Base-by-base conservation (phyloP, 371 early-diverging fungal species). In the Sporodiniella umbellata region DNA sequence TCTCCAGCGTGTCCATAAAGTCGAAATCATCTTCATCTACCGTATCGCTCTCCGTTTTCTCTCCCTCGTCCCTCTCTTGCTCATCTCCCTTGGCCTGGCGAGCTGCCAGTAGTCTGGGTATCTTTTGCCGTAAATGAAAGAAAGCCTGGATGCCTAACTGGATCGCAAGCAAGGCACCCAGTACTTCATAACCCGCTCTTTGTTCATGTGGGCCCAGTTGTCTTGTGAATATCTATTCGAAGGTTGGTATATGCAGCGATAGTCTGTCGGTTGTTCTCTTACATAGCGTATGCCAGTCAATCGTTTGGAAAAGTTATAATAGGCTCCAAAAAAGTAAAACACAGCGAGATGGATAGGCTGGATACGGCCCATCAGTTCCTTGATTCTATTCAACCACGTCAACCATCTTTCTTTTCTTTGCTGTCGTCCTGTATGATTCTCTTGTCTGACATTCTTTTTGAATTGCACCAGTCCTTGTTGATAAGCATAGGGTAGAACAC, bases 261-360 rank as follows among this genome's bases (percentile, higher is more conserved):
- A n/a, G n/a, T n/a, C n/a, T n/a, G n/a, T n/a, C n/a, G n/a, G n/a
- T n/a, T n/a, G n/a, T n/a, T n/a, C n/a, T n/a, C n/a, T n/a, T 70
- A 87, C 88, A 63, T 92, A 93, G 30, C 89, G 84, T 24, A 88
- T 80, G 0, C 90, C 86, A 0, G 85, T 67, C 18, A 90, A 39
- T 25, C 95, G 81, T 60, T 92, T 90, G 0, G 95, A 80, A 37
- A 91, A 57, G 48, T 73, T 73, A 52, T 94, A 91, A 58, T 84
- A 91, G 0, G 87, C 77, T 12, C 93, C 92, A 48, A 79, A 60
- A 56, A 94, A 85, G 63, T 93, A 93, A 62, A 94, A 93, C 14
- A 88, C 54, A 2, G 86, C 90, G 47, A 93, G 58, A 58, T 94
- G 93, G 17, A 83, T 58, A 12, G 87, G 80, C 33, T 66, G 62